Conservation (phyloP, 331 rosid species). For the Arachis monticola region DNA sequence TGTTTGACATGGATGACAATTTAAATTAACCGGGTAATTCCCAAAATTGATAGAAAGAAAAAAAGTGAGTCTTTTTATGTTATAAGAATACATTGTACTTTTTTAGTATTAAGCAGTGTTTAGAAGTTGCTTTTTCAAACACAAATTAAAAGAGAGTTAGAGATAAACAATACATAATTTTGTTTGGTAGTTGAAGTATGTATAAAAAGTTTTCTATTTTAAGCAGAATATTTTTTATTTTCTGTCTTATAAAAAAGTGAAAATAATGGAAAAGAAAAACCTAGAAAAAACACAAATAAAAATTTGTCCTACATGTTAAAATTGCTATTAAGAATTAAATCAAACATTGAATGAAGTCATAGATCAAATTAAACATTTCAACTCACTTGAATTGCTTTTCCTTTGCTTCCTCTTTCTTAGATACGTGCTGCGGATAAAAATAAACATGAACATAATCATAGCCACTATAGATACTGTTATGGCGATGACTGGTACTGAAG, state of each 20-base stretch:
- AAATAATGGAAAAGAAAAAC: no score
- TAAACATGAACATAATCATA: not conserved
- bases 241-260: no score
- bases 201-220: not conserved
- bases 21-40: not conserved
- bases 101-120: no score
- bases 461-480: constrained; percentile 6
- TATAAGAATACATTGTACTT: no score
- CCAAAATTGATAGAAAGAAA: not conserved
- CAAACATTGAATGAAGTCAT: not conserved
- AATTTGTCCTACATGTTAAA: no score
- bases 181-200: not conserved
- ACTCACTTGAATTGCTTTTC: constrained; percentile 28
- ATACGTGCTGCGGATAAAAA: constrained; percentile 15
- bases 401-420: constrained; percentile 32
- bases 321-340: no score
- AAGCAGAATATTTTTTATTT: no score
- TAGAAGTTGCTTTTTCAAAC: no score
- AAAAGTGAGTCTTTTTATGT: no score
- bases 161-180: not conserved
- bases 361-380: not conserved
- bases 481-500: not conserved
- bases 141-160: not conserved
- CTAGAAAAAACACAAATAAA: no score
- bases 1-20: not conserved